phyloP scores from a whole-genome alignment of 2,329 filamentous ascomycete genomes.

The Westerdykella aurantiaca region DNA sequence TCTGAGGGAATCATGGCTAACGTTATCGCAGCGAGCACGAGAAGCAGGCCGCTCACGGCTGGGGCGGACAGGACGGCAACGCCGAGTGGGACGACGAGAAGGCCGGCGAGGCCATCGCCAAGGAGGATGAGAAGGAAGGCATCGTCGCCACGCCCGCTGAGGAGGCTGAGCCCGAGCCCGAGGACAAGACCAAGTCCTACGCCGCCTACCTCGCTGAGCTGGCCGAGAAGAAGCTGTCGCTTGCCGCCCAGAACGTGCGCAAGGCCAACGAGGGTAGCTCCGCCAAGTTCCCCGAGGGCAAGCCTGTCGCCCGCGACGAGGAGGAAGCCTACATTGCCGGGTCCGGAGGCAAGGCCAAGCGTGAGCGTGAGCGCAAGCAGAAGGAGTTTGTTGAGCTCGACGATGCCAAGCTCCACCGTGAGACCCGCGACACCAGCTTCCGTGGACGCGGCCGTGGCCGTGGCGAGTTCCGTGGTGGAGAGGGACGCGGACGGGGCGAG shows the following conservation, averaged over 20 bases:
- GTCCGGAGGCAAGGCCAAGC: constrained; percentile 66
- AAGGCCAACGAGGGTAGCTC: constrained; percentile 89
- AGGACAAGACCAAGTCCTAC: constrained; percentile 89
- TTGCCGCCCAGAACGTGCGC: constrained; percentile 66
- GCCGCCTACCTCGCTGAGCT: constrained; percentile 76
- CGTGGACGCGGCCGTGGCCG: constrained; percentile 24
- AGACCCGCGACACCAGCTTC: constrained; percentile 45
- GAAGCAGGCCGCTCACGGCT: constrained; percentile 83
- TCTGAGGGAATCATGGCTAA: neutral
- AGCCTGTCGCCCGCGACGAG: constrained; percentile 52
- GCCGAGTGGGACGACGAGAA: constrained; percentile 88
- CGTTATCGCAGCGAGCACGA: constrained; percentile 59
- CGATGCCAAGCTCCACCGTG: constrained; percentile 51
- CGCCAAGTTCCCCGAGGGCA: constrained; percentile 91
- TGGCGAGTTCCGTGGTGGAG: constrained; percentile 48
- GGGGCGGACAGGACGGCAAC: constrained; percentile 76
- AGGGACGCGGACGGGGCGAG: constrained; percentile 49
- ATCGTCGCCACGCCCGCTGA: constrained; percentile 41
- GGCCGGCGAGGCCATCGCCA: constrained; percentile 82
- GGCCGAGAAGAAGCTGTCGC: constrained; percentile 69
- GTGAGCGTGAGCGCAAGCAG: constrained; percentile 84
- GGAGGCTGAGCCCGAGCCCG: constrained; percentile 52
- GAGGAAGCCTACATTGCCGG: constrained; percentile 71
- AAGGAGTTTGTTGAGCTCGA: constrained; percentile 89
- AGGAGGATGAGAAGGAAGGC: constrained; percentile 65